Evolutionary conservation across 306 rosid genomes (phyloP), one percentile per base, ranked within the genome.

Genomic region (Biancaea sappan): DNA sequence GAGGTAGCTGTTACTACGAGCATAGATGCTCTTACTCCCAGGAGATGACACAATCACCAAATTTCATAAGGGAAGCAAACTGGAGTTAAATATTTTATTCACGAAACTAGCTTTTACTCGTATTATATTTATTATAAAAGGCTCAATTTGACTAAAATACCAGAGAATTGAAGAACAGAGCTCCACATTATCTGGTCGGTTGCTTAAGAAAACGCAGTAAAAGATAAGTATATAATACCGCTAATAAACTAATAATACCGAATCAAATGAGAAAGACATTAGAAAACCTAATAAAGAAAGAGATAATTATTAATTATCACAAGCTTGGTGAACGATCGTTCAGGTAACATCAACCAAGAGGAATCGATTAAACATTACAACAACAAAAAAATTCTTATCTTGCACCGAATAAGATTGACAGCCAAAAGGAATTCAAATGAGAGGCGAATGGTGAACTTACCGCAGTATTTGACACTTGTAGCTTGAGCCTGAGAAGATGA

Each of bases 381-480:
- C 15, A 69, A 19, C 2, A 13, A 29, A 5, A 31, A 59, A 16
- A 10, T 22, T 18, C 53, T n/a, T 31, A 11, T 12, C 18, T 50
- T 35, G 47, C 19, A 21, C 38, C 19, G 48, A 26, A 6, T 14
- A 22, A 38, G 44, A 60, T 60, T 32, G 4, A 60, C n/a, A 6
- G 5, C 18, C 15, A 13, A 43, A 40, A 37, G 11, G 1, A 8
- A 34, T 2, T 25, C 15, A 37, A 40, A 38, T 25, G 16, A 48
- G 47, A 59, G 29, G 53, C 4, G 32, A 54, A 85, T 72, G 9
- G 4, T 10, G 68, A 62, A 4, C 9, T 62, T 18, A 89, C 90
- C 83, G 70, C 95, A 89, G 73, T 85, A 87, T 18, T 63, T 73
- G 77, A 89, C 80, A 48, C 15, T 13, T 2, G 75, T 46, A 14